phyloP scores from a whole-genome alignment of 192 early-diverging fungal species.

The Funneliformis mosseae region DNA sequence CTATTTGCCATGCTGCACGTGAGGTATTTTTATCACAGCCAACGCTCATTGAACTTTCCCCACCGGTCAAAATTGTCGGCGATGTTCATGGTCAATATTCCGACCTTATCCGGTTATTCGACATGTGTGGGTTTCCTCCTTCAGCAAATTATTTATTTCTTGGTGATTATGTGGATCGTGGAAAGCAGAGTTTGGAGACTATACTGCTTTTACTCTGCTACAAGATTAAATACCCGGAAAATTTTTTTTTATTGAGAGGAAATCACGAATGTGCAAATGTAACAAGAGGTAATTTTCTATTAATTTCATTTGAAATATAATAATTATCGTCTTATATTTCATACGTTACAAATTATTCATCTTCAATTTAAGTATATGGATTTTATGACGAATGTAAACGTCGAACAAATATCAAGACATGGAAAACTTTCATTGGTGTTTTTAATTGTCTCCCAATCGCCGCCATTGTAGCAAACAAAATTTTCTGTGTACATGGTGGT shows the following conservation, averaged over 20 bases:
- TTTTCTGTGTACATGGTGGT: constrained; percentile 96
- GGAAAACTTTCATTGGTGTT: constrained; percentile 91
- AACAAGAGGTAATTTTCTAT: constrained; percentile 65
- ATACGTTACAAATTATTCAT: constrained; percentile 24
- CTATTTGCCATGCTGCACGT: constrained; percentile 83
- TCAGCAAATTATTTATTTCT: constrained; percentile 90
- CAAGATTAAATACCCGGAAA: constrained; percentile 97
- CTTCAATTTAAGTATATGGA: constrained; percentile 75
- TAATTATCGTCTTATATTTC: not conserved
- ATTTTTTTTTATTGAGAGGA: constrained; percentile 95
- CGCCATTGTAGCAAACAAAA: constrained; percentile 87
- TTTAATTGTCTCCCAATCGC: constrained; percentile 94
- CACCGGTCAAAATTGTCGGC: constrained; percentile 80
- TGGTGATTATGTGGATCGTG: constrained; percentile 97
- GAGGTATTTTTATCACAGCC: constrained; percentile 92
- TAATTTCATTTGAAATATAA: not conserved
- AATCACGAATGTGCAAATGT: constrained; percentile 97
- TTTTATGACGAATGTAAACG: constrained; percentile 99
- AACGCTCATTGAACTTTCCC: constrained; percentile 72
- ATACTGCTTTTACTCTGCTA: constrained; percentile 91
- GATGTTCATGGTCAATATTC: constrained; percentile 97
- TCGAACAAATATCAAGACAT: constrained; percentile 81
- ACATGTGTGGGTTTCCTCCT: constrained; percentile 92
- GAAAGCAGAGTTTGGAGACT: constrained; percentile 93
- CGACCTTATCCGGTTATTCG: constrained; percentile 90